Evolutionary conservation across 2,329 filamentous ascomycete species (phyloP), one percentile per base, ranked within the genome.

Genomic region (Penicillium digitatum): DNA sequence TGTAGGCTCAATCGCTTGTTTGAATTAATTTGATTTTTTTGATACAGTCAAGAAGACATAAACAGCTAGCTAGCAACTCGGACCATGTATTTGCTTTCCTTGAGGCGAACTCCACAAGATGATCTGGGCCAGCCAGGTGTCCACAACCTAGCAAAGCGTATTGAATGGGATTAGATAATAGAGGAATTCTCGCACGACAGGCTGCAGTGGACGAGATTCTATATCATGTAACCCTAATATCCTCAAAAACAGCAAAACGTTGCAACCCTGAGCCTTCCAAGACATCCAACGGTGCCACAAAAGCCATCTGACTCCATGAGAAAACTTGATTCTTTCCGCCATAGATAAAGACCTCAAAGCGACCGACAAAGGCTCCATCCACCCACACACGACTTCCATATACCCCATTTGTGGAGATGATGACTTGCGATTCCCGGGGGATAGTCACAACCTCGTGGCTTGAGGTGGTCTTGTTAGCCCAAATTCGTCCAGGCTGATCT

Each of bases 221-320:
- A 18, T 20, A 27, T 47, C 29, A 55, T 43, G 26, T 9, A 29
- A 48, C 35, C 24, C 37, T 51, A 24, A 49, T 24, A 10, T 48
- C 52, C 16, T 44, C 35, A 9, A 26, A 39, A 7, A 64, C 5
- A 4, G 27, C 22, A 14, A 67, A 20, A 5, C 34, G 38, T 3
- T 57, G 49, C 12, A 67, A 38, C 0, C 54, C 48, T 1, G 24
- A n/a, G 11, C 62, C 62, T 26, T 47, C 20, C 5, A 63, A 9
- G 4, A 24, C 27, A 3, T 79, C 70, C 35, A 82, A 53, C 0
- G 79, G 79, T 9, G 79, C 80, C 12, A 81, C 80, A 61, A 82
- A 77, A 1, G 80, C 79, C 80, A 82, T 83, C 64, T 81, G 80
- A 56, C 76, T 81, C 81, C 80, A 82, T 31, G 78, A 81, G 44